phyloP scores from a whole-genome alignment of 1,284 basidiomycete genomes.

The Puccinia polysora region DNA sequence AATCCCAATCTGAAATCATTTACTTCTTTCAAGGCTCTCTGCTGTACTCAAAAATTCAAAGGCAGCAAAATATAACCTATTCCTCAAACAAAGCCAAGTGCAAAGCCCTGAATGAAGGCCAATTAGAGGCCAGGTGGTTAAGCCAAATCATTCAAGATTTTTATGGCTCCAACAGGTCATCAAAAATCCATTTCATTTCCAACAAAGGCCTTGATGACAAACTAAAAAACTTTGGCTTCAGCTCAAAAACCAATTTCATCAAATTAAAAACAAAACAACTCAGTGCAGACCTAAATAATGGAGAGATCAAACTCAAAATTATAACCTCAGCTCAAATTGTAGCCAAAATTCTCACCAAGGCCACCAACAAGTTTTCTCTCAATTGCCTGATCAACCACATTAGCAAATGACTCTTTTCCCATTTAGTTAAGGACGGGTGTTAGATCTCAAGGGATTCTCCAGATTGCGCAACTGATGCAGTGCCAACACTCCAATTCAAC shows the following conservation, averaged over 20 bases:
- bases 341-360: background rate
- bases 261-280: background rate
- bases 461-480: too few species aligned
- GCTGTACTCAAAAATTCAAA: background rate
- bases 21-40: background rate
- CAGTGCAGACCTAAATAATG: background rate
- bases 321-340: background rate
- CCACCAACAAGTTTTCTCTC: background rate
- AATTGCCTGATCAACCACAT: background rate
- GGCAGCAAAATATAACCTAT: background rate
- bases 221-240: background rate
- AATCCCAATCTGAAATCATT: background rate
- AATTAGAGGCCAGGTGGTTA: background rate
- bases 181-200: background rate
- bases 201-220: background rate
- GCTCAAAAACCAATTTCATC: background rate
- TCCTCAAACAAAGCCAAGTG: background rate
- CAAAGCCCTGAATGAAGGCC: background rate
- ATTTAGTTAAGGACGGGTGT: too few species aligned
- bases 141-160: background rate
- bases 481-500: too few species aligned
- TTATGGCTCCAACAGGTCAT: background rate
- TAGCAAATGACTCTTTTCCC: too few species aligned
- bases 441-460: too few species aligned
- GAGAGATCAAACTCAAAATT: background rate